phyloP scores from a whole-genome alignment of 768 basidiomycete genomes.

The Multifurca ochricompacta region DNA sequence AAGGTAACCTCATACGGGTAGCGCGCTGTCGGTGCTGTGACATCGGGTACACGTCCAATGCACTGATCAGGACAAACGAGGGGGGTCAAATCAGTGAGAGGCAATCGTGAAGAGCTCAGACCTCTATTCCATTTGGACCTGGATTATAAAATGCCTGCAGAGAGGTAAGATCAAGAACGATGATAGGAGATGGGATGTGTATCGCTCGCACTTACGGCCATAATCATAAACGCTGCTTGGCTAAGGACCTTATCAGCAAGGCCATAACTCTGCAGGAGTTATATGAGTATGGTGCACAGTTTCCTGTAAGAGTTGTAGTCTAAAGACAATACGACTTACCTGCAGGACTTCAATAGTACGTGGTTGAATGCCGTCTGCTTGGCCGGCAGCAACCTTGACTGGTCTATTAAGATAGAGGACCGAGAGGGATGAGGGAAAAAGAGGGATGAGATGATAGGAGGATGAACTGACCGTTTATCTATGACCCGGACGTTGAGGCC shows the following conservation, averaged over 20 bases:
- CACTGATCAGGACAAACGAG: constrained; percentile 32
- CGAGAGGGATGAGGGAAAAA: not conserved
- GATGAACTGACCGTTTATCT: constrained; percentile 42
- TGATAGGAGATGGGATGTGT: not conserved
- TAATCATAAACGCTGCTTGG: constrained; percentile 63
- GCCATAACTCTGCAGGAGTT: constrained; percentile 56
- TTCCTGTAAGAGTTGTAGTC: not conserved
- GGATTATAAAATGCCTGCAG: constrained; percentile 71
- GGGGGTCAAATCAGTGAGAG: too few species aligned
- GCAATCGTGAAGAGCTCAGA: constrained; percentile 19
- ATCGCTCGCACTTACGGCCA: constrained; percentile 42
- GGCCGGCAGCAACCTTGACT: constrained; percentile 36
- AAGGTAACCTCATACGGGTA: constrained; percentile 69
- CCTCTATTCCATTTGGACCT: constrained; percentile 49
- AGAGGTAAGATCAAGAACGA: not conserved
- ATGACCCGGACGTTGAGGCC: constrained; percentile 54
- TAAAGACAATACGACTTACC: constrained; percentile 21
- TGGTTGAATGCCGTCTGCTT: constrained; percentile 50
- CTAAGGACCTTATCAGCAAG: constrained; percentile 54
- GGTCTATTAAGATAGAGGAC: constrained; percentile 25
- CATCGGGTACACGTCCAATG: constrained; percentile 53
- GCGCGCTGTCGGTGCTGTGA: constrained; percentile 53
- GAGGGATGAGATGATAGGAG: not conserved
- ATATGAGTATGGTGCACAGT: not conserved
- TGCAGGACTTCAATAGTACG: constrained; percentile 48